phyloP scores from a whole-genome alignment of 2,329 filamentous ascomycete species.

The Madurella mycetomatis region DNA sequence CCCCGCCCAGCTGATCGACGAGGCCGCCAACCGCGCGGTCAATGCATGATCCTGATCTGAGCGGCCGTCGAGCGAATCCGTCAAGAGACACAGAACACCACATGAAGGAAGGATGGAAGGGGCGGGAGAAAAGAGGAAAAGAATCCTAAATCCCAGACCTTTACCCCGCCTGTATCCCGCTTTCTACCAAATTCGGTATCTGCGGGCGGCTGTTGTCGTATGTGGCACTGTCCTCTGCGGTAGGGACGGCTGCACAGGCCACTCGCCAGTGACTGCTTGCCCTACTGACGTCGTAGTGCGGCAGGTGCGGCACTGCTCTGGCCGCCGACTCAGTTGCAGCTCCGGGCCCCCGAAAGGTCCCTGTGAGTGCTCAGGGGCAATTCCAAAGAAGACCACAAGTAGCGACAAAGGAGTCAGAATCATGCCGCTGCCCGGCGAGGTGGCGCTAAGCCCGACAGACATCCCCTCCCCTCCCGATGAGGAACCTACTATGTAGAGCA shows the following conservation, averaged over 20 bases:
- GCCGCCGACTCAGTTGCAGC: not conserved
- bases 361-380: not conserved
- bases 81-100: no score
- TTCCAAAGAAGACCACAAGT: not conserved
- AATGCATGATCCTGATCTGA: constrained; percentile 9
- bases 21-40: constrained; percentile 18
- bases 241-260: not conserved
- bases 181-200: not conserved
- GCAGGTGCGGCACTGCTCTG: not conserved
- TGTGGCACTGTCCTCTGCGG: no score
- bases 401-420: not conserved
- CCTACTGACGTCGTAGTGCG: not conserved
- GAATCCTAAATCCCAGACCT: not conserved
- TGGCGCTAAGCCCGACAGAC: no score
- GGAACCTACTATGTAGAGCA: no score
- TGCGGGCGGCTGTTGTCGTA: no score
- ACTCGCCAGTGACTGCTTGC: not conserved
- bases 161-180: not conserved
- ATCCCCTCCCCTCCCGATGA: no score
- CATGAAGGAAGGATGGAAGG: constrained; percentile 1
- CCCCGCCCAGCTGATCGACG: constrained; percentile 11
- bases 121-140: not conserved
- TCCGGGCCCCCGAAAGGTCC: not conserved
- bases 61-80: constrained; percentile 4
- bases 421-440: not conserved